phyloP scores from a whole-genome alignment of 1,139 yeast genomes.

The Candida sp. region DNA sequence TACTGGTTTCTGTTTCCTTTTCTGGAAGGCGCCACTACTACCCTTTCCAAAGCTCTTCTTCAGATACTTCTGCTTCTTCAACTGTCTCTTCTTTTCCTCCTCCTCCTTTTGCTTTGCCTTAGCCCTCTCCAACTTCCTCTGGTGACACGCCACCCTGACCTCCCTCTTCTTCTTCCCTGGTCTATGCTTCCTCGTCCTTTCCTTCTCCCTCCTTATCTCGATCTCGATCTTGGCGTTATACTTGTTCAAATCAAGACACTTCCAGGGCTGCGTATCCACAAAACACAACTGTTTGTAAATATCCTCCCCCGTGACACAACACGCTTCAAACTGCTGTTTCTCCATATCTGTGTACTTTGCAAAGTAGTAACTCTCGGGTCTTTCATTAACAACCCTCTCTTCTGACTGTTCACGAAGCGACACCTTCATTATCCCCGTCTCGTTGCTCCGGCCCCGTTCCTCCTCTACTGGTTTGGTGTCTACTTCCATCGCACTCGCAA shows the following conservation, averaged over 20 bases:
- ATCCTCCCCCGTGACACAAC: slow-evolving; percentile 53
- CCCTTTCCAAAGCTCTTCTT: slow-evolving; percentile 2
- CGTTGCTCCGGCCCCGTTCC: slow-evolving; percentile 28
- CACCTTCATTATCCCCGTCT: slow-evolving; percentile 37
- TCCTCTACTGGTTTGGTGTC: slow-evolving; percentile 3
- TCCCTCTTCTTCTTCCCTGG: slow-evolving; percentile 60
- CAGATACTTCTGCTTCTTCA: slow-evolving; percentile 2
- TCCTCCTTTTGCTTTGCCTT: slow-evolving; percentile 25
- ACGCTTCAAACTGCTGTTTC: slow-evolving; percentile 32
- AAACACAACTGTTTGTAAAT: slow-evolving; percentile 22
- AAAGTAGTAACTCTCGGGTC: slow-evolving; percentile 60
- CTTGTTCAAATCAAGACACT: slow-evolving; percentile 40
- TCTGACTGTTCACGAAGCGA: slow-evolving; percentile 52
- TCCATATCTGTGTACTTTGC: slow-evolving; percentile 37
- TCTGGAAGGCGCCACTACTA: slow-evolving; percentile 22
- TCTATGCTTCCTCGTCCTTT: slow-evolving; percentile 27
- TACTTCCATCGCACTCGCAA: slow-evolving; percentile 28
- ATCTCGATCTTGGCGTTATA: slow-evolving; percentile 44
- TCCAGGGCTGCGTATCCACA: slow-evolving; percentile 25
- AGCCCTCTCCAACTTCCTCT: slow-evolving; percentile 41
- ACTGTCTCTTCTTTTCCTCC: slow-evolving; percentile 9
- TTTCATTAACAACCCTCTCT: slow-evolving; percentile 41
- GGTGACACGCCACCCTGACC: slow-evolving; percentile 41
- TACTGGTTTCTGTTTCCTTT: slow-evolving; percentile 46
- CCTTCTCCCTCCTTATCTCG: slow-evolving; percentile 23